These are phyloP conservation scores for Paramecium pentaurelia DNA, from an alignment of 73 alveolate species.

Conservation along the genomic window DNA sequence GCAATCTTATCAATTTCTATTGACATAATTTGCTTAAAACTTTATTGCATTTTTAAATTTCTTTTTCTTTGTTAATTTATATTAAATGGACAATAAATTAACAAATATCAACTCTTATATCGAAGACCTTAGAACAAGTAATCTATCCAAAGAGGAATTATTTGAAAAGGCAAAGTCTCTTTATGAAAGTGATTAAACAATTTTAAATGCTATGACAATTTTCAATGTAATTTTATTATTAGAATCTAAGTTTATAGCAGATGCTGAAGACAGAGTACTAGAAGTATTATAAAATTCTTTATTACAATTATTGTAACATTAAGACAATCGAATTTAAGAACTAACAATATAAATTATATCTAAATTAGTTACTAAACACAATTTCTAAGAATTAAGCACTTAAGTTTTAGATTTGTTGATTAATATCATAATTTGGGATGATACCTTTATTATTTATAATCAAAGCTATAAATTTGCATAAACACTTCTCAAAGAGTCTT, in stretches of 20 bases:
- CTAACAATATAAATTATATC: not conserved
- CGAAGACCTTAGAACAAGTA: not conserved
- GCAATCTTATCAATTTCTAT: not conserved
- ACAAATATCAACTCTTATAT: not conserved
- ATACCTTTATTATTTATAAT: not conserved
- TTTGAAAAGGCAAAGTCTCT: not conserved
- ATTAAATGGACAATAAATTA: not conserved
- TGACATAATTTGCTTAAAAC: not conserved
- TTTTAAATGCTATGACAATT: not conserved
- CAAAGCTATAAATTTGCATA: not conserved
- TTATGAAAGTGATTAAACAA: not conserved
- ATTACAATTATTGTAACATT: not conserved
- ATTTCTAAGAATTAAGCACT: not conserved
- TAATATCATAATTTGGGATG: not conserved
- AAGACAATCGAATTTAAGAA: not conserved
- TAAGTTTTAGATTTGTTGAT: not conserved
- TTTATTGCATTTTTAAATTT: not conserved
- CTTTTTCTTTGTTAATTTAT: not conserved
- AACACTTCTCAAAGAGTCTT: not conserved
- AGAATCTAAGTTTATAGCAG: not conserved
- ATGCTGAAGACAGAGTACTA: not conserved
- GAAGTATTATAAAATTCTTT: not conserved
- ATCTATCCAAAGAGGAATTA: not conserved
- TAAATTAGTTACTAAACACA: not conserved
- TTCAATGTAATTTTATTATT: not conserved